Percentiles rank a stretch among this genome's conserved stretches.
phyloP scores from a whole-genome alignment of 1,139 yeast genomes.

The Yamadazyma spencermartinsiae region DNA sequence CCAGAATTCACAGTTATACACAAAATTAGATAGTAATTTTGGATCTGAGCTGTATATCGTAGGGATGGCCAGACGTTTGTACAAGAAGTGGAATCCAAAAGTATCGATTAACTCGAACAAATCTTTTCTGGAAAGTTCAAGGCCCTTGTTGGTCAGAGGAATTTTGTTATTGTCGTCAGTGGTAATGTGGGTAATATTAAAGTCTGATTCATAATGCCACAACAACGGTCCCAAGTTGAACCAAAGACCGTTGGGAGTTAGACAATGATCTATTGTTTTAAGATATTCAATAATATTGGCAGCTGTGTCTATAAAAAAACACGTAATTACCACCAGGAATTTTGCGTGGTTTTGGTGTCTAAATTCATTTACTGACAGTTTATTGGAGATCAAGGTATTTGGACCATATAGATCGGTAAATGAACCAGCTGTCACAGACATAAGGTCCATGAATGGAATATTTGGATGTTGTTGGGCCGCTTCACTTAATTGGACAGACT shows the following conservation, averaged over 20 bases:
- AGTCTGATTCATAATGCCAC: constrained; percentile 79
- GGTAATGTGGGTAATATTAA: constrained; percentile 13
- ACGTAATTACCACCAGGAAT: constrained; percentile 63
- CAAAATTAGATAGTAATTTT: constrained; percentile 55
- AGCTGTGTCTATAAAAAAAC: constrained; percentile 81
- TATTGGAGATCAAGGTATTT: constrained; percentile 7
- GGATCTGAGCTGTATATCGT: constrained; percentile 59
- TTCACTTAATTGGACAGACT: constrained; percentile 38
- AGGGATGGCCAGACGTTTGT: constrained; percentile 44
- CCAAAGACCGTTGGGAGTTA: constrained; percentile 67
- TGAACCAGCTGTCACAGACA: constrained; percentile 82
- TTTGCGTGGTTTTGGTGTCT: constrained; percentile 34
- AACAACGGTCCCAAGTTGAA: constrained; percentile 81
- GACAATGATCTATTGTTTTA: constrained; percentile 52
- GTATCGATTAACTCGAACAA: constrained; percentile 46
- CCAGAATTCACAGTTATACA: constrained; percentile 74
- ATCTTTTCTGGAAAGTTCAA: constrained; percentile 68
- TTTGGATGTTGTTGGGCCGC: constrained; percentile 29
- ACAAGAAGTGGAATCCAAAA: constrained; percentile 55
- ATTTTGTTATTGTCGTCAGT: constrained; percentile 28
- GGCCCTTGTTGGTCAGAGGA: constrained; percentile 48
- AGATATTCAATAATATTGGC: constrained; percentile 71
- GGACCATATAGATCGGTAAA: constrained; percentile 78
- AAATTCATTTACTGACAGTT: constrained; percentile 37
- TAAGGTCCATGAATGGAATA: constrained; percentile 50